A percentile compares a stretch with the other conserved stretches of the same genome.
These are phyloP conservation scores for Sesbania bispinosa DNA, from an alignment of 306 rosid genomes.

Conservation along the genomic window DNA sequence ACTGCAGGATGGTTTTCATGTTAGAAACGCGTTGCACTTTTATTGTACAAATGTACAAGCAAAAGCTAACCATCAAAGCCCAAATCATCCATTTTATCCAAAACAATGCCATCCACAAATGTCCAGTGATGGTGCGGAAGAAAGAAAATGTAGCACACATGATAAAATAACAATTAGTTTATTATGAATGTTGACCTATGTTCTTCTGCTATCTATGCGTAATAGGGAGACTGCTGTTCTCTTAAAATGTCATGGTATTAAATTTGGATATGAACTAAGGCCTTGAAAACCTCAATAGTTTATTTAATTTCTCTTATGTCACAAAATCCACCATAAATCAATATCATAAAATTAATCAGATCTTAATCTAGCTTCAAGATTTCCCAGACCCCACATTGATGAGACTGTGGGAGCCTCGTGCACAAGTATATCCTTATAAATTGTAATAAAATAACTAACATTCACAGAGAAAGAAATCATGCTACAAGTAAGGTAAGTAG, in stretches of 20 bases:
- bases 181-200: neutral
- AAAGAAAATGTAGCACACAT: neutral
- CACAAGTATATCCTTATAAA: neutral
- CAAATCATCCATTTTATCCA: slow-evolving; percentile 6
- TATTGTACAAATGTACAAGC: neutral
- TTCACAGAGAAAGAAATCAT: neutral
- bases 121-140: neutral
- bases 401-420: neutral
- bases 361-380: neutral
- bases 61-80: neutral
- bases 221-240: neutral
- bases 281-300: neutral
- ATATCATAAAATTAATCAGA: neutral
- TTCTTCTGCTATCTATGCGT: neutral
- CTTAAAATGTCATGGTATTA: neutral
- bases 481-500: no score
- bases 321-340: neutral
- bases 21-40: neutral
- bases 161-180: neutral
- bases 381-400: neutral
- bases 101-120: neutral
- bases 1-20: slow-evolving; percentile 9
- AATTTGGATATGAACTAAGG: neutral
- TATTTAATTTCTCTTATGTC: neutral
- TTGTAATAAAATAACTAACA: neutral